Percentiles rank a stretch among this genome's conserved stretches.
Conservation (phyloP, 495 filamentous ascomycete genomes). For the Trichoderma asperelloides region DNA sequence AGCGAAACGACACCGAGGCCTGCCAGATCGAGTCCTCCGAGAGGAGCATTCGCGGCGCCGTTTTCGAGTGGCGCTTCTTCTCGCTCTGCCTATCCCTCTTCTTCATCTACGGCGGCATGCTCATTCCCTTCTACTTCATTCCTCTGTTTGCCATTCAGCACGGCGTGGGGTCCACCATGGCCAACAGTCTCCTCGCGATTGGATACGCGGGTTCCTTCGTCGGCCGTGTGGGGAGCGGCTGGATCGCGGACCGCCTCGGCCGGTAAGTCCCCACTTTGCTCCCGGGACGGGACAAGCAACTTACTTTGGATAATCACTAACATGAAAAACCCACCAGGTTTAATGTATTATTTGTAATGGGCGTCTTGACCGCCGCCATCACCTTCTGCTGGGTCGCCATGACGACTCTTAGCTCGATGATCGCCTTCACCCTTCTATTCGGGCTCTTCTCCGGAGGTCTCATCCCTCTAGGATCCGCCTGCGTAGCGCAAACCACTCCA, state of each 20-base stretch:
- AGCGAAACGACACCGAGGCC: slow-evolving; percentile 30
- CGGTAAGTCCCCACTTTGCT: slow-evolving; percentile 9
- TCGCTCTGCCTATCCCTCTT: slow-evolving; percentile 25
- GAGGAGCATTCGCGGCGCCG: not conserved
- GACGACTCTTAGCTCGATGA: slow-evolving; percentile 14
- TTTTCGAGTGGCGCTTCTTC: slow-evolving; percentile 2
- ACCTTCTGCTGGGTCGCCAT: slow-evolving; percentile 19
- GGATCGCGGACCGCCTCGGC: slow-evolving; percentile 47
- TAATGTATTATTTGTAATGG: slow-evolving; percentile 18
- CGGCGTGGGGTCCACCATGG: slow-evolving; percentile 44
- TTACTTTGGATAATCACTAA: too few relatives aligned
- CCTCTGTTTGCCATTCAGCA: slow-evolving; percentile 37
- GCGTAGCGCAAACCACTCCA: slow-evolving; percentile 49
- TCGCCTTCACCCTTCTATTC: slow-evolving; percentile 17
- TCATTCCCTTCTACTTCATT: slow-evolving; percentile 53
- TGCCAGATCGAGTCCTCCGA: not conserved
- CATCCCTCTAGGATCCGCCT: slow-evolving; percentile 57
- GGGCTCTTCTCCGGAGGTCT: slow-evolving; percentile 24
- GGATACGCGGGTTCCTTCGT: slow-evolving; percentile 42
- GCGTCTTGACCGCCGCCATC: slow-evolving; percentile 23
- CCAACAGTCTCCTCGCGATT: slow-evolving; percentile 42
- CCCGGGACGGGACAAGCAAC: not conserved
- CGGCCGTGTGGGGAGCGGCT: slow-evolving; percentile 56
- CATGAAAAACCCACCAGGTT: slow-evolving; percentile 20
- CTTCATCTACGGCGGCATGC: slow-evolving; percentile 48